These are phyloP conservation scores for Jackrogersella multiformis DNA, from an alignment of 495 filamentous ascomycete species.

Conservation along the genomic window DNA sequence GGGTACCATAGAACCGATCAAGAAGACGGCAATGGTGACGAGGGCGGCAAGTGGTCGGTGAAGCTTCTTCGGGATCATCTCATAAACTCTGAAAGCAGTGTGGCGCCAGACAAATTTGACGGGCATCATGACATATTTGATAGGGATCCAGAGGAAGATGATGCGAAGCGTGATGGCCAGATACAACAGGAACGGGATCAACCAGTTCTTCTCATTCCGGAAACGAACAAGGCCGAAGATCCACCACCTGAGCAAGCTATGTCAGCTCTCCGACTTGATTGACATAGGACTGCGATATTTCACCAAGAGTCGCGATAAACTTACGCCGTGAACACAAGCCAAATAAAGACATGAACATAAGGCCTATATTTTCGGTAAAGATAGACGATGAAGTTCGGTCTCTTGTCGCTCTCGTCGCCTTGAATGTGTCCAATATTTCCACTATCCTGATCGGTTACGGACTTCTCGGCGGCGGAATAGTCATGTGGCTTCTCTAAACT, in stretches of 20 bases:
- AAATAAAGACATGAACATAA: constrained; percentile 40
- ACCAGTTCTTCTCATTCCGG: constrained; percentile 78
- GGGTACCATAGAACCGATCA: constrained; percentile 78
- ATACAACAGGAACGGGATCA: constrained; percentile 85
- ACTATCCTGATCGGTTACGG: constrained; percentile 53
- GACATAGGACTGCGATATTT: constrained; percentile 11
- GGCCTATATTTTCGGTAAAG: constrained; percentile 37
- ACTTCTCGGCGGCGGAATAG: constrained; percentile 45
- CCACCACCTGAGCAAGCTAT: constrained; percentile 74
- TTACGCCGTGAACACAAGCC: constrained; percentile 48
- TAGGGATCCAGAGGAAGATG: constrained; percentile 76
- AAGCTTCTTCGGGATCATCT: constrained; percentile 68
- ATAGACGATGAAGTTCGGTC: not conserved
- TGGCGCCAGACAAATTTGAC: constrained; percentile 71
- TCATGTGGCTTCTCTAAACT: constrained; percentile 50
- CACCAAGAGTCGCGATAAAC: constrained; percentile 25
- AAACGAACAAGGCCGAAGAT: constrained; percentile 80
- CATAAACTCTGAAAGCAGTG: constrained; percentile 63
- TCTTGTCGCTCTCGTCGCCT: constrained; percentile 4
- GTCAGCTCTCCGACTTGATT: constrained; percentile 22
- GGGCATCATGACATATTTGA: constrained; percentile 70
- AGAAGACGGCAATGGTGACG: constrained; percentile 71
- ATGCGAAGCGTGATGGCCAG: constrained; percentile 77
- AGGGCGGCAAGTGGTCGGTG: constrained; percentile 67
- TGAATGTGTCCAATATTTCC: constrained; percentile 43